A percentile compares a stretch with the other conserved stretches of the same genome.
These are phyloP conservation scores for Nicotiana otophora DNA, from an alignment of 257 asterid genomes.

Conservation along the genomic window DNA sequence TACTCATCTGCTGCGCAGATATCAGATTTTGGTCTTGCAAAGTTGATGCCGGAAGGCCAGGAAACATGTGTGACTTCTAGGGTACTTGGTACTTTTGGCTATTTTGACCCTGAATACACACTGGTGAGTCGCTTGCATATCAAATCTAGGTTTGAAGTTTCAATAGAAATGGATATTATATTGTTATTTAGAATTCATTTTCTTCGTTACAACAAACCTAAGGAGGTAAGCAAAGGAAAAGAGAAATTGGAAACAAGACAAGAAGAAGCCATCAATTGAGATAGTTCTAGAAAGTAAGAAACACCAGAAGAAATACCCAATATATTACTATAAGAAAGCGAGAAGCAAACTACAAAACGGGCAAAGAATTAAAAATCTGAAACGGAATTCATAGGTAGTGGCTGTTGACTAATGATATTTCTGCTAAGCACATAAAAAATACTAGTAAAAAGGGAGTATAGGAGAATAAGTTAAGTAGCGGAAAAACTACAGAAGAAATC, in stretches of 20 bases:
- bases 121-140: slow-evolving; percentile 41
- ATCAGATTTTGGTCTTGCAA: slow-evolving; percentile 95
- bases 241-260: background rate
- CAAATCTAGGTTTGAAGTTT: background rate
- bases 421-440: background rate
- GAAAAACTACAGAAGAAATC: background rate
- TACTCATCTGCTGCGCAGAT: slow-evolving; percentile 37
- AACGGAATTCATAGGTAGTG: background rate
- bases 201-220: background rate
- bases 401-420: background rate
- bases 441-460: background rate
- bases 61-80: slow-evolving; percentile 78
- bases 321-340: background rate
- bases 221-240: background rate
- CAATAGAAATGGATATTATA: background rate
- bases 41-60: slow-evolving; percentile 92
- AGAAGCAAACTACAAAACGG: background rate
- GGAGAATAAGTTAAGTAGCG: background rate
- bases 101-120: slow-evolving; percentile 96
- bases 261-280: background rate
- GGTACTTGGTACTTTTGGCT: slow-evolving; percentile 94
- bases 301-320: background rate
- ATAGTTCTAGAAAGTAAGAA: background rate
- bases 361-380: background rate
- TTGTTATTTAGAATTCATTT: background rate